These are phyloP conservation scores for Arabis hirsuta DNA, from an alignment of 345 rosid genomes.

Conservation along the genomic window DNA sequence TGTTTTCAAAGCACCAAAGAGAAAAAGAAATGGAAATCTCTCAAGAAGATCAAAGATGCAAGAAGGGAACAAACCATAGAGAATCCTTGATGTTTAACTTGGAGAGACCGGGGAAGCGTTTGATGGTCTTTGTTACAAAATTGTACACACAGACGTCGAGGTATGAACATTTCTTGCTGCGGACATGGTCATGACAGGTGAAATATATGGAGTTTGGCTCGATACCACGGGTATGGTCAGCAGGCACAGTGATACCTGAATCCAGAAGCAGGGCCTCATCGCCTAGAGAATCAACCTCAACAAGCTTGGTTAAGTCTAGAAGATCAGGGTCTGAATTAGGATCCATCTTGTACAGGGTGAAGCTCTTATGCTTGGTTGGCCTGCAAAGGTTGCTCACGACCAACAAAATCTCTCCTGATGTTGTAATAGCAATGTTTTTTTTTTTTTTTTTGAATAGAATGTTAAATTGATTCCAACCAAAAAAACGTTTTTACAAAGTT, in stretches of 20 bases:
- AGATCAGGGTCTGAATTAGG: no score
- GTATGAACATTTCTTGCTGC: neutral
- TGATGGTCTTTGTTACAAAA: neutral
- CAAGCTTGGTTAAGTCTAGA: no score
- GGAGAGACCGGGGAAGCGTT: neutral
- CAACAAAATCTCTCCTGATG: constrained; percentile 15
- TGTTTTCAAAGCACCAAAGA: no score
- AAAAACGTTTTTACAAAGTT: no score
- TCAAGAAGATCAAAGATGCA: no score
- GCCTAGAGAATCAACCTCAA: no score
- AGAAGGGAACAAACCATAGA: neutral
- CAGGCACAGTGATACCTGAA: no score
- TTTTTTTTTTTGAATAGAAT: no score
- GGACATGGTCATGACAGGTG: constrained; percentile 5
- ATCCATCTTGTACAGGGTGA: constrained; percentile 12
- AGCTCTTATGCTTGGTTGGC: neutral
- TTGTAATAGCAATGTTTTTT: constrained; percentile 17
- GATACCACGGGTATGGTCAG: no score
- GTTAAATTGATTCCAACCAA: no score
- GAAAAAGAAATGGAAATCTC: no score
- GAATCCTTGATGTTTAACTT: neutral
- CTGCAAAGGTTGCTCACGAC: neutral
- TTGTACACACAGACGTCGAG: constrained; percentile 12
- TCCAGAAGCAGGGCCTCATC: no score
- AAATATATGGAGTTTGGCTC: neutral